phyloP scores from a whole-genome alignment of 805 yeast species.

The Cyberlindnera saturnus region DNA sequence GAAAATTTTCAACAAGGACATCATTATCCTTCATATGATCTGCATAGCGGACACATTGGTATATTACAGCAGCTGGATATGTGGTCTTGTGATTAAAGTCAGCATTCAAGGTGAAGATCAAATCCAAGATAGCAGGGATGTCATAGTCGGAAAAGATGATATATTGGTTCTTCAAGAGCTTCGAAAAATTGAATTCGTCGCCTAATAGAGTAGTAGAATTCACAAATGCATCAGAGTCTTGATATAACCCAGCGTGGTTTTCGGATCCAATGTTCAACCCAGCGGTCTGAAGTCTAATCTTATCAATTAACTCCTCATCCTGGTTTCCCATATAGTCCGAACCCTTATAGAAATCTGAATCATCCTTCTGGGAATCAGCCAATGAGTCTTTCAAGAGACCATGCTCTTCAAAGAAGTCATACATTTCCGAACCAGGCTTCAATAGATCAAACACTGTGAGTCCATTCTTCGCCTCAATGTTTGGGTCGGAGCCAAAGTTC shows the following conservation, averaged over 20 bases:
- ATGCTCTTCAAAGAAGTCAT: conserved; percentile 53
- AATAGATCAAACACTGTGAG: conserved; percentile 51
- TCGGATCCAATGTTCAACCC: conserved; percentile 17
- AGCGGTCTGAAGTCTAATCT: conserved; percentile 36
- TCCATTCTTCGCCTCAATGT: conserved; percentile 36
- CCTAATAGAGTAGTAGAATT: conserved; percentile 10
- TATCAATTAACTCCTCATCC: conserved; percentile 27
- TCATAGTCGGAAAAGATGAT: conserved; percentile 56
- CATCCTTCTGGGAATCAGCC: neutral
- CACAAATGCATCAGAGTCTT: conserved; percentile 15
- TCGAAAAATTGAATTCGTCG: conserved; percentile 49
- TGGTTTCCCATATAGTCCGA: conserved; percentile 13
- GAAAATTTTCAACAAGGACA: conserved; percentile 50
- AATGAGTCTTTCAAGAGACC: conserved; percentile 26
- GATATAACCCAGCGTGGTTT: conserved; percentile 20
- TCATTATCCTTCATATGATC: conserved; percentile 49
- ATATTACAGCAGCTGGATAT: conserved; percentile 64
- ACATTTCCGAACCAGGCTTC: conserved; percentile 48
- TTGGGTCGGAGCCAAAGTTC: conserved; percentile 55
- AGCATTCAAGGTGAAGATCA: conserved; percentile 56
- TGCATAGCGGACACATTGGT: conserved; percentile 66
- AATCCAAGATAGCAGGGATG: conserved; percentile 67
- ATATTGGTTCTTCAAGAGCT: conserved; percentile 50
- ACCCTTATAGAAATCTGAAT: conserved; percentile 15
- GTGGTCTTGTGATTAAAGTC: conserved; percentile 39